Percentiles rank a stretch among this genome's conserved stretches.
Conservation (phyloP, 2,329 filamentous ascomycete genomes). For the Colletotrichum gloeosporioides region DNA sequence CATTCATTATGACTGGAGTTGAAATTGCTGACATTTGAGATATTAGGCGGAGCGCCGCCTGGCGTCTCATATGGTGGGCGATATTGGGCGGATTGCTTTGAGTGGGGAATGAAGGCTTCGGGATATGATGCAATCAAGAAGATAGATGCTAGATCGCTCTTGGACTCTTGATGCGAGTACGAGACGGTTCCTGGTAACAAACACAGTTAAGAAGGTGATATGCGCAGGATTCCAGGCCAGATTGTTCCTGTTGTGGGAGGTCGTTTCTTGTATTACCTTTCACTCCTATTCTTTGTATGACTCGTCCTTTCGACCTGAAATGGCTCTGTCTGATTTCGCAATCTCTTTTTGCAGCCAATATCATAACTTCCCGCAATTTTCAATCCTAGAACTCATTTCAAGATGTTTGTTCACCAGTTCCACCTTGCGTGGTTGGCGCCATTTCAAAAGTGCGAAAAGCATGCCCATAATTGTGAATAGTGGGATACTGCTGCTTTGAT, state of each 20-base stretch:
- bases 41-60: neutral
- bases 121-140: neutral
- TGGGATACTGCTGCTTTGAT: neutral
- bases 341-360: neutral
- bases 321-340: neutral
- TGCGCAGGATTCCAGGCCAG: neutral
- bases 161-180: neutral
- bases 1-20: neutral
- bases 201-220: neutral
- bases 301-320: neutral
- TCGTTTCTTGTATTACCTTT: neutral
- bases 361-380: neutral
- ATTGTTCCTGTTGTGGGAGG: neutral
- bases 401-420: neutral
- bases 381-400: neutral
- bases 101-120: conserved; percentile 16
- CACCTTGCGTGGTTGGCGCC: neutral
- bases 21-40: neutral
- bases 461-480: neutral
- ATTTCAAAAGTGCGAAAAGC: neutral
- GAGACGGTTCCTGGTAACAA: neutral
- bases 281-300: neutral
- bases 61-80: neutral
- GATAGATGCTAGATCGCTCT: neutral
- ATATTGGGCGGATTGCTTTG: conserved; percentile 9